These are phyloP conservation scores for Aegilops umbellulata DNA, from an alignment of 176 grass and related monocot genomes.

Conservation along the genomic window DNA sequence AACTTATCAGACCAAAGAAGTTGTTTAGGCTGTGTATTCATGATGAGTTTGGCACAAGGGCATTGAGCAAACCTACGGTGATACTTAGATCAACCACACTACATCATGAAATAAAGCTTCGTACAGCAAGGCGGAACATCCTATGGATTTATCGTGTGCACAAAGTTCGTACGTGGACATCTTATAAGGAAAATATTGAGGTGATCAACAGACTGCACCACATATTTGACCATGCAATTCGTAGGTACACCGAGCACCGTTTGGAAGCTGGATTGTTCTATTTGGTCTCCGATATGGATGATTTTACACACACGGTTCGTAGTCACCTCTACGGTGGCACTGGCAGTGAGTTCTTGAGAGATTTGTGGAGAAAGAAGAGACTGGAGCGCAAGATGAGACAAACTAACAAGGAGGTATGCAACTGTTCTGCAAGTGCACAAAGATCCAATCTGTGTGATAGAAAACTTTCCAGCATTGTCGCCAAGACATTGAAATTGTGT, in stretches of 20 bases:
- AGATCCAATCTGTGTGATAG: not conserved
- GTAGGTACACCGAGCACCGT: not conserved
- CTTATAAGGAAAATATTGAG: not conserved
- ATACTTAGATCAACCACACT: not conserved
- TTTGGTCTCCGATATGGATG: not conserved
- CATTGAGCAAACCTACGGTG: not conserved
- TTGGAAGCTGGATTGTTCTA: not conserved
- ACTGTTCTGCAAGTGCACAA: not conserved
- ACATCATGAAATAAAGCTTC: not conserved
- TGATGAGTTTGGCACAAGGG: not conserved
- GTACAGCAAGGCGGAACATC: not conserved
- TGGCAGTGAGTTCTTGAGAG: not conserved
- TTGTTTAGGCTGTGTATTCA: not conserved
- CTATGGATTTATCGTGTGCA: not conserved
- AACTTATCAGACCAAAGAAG: not conserved
- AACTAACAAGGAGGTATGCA: not conserved
- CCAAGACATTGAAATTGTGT: not conserved
- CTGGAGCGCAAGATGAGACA: not conserved
- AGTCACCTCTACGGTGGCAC: not conserved
- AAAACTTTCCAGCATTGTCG: not conserved
- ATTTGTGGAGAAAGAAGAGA: not conserved
- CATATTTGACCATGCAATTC: not conserved
- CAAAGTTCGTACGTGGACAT: not conserved
- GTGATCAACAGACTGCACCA: not conserved
- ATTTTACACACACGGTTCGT: not conserved